Base-by-base conservation (phyloP, 2,329 filamentous ascomycete genomes). In the Ophiostoma ulmi region DNA sequence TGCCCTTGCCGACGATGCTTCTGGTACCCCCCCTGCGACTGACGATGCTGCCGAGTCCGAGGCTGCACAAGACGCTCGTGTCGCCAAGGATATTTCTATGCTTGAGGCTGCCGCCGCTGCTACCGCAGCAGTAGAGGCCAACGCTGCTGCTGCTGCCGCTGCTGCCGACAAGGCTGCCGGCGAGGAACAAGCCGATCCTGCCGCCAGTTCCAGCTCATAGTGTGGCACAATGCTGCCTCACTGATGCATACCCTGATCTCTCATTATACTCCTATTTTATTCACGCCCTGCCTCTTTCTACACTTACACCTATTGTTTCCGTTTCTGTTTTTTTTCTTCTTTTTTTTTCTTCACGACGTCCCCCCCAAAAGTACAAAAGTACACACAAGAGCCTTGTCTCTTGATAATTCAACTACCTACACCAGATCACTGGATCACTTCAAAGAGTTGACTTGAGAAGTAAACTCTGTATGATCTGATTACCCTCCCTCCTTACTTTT, bases 61-160 rank as follows among this genome's bases (percentile, higher is more conserved):
- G 35, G 36, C 63, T 13, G 36, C 63, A 11, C 20, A 65, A 10
- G 35, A 65, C 5, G 65, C 65, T 11, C 11, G 13, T 31, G 39
- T 31, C 2, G 38, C 41, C 48, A 58, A 55, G 44, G 48, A 68
- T 35, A 58, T 39, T 26, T 36, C 38, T 8, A 55, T 55, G 66
- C 65, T 67, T 22, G 65, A 67, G 39, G 38, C 67, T 20, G 63
- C 67, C 13, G 69, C 36, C 13, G 68, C 68, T 1, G 71, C 69
- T 5, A 69, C 67, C 6, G 70, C 67, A 4, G 67, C 70, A 39
- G 67, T 67, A 13, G 70, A 67, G 14, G 70, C 70, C 10, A 67
- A 44, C 26, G 70, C 22, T 11, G 58, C 48, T 36, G 70, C 22
- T 11, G 55, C 63, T 3, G 68, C 63, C 1, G 68, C 68, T 10